A percentile compares a stretch with the other conserved stretches of the same genome.
These are phyloP conservation scores for Nakaseomyces kungkrabaensis DNA, from an alignment of 1,139 yeast genomes.

Conservation along the genomic window DNA sequence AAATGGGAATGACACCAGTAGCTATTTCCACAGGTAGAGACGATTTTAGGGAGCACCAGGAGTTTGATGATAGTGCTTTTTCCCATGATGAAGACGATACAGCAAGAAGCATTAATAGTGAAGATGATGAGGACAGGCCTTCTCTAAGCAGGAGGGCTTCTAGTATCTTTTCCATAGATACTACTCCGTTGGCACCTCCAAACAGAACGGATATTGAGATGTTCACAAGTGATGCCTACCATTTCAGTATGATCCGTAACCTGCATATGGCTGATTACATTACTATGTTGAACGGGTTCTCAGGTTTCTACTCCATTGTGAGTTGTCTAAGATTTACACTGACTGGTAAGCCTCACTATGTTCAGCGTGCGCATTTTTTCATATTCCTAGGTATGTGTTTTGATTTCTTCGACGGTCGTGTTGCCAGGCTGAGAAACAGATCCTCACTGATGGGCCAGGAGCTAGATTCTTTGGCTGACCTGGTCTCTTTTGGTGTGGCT, in stretches of 20 bases:
- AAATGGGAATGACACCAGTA: conserved; percentile 1
- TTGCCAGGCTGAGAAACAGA: conserved; percentile 87
- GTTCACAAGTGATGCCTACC: conserved; percentile 71
- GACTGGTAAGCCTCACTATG: conserved; percentile 57
- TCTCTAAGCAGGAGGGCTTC: conserved; percentile 32
- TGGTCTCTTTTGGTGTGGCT: conserved; percentile 84
- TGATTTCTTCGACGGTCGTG: conserved; percentile 95
- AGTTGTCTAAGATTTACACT: conserved; percentile 74
- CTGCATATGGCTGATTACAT: conserved; percentile 94
- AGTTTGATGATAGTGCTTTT: background rate
- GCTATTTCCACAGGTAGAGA: conserved; percentile 1
- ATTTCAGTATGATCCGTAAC: conserved; percentile 63
- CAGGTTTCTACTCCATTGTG: conserved; percentile 82
- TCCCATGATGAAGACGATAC: conserved; percentile 8
- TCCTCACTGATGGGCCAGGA: conserved; percentile 95
- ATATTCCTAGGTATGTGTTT: conserved; percentile 83
- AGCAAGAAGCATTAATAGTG: conserved; percentile 5
- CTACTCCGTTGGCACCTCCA: conserved; percentile 41
- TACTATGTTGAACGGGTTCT: conserved; percentile 80
- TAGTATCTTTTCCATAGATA: conserved; percentile 33
- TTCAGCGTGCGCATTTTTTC: conserved; percentile 83
- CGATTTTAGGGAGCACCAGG: background rate
- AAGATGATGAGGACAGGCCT: conserved; percentile 8
- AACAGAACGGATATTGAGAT: conserved; percentile 68
- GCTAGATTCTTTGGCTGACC: conserved; percentile 89